Percentiles rank a stretch among this genome's conserved stretches.
These are phyloP conservation scores for Fusarium armeniacum DNA, from an alignment of 2,329 filamentous ascomycete species.

Conservation along the genomic window DNA sequence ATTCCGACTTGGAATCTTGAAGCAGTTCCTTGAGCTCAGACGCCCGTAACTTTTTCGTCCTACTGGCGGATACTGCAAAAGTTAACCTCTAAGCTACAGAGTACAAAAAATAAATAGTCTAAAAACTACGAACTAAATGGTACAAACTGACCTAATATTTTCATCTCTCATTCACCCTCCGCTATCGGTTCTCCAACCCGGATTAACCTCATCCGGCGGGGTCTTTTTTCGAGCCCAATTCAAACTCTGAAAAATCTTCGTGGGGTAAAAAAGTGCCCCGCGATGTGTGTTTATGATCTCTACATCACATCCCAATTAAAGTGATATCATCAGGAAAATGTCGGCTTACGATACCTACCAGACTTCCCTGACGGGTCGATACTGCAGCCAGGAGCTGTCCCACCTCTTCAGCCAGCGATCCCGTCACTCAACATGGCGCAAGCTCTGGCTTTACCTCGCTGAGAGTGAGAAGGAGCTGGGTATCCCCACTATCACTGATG, in stretches of 20 bases:
- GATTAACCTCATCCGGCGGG: conserved; percentile 13
- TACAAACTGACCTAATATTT: too few species aligned
- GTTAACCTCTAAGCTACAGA: too few species aligned
- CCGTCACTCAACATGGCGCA: conserved; percentile 38
- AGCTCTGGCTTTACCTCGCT: conserved; percentile 38
- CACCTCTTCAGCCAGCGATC: conserved; percentile 33
- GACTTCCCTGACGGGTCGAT: conserved; percentile 22
- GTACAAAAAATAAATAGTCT: too few species aligned
- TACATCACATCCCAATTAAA: conserved; percentile 9
- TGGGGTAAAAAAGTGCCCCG: conserved; percentile 15
- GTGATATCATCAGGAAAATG: conserved; percentile 14
- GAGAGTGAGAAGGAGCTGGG: conserved; percentile 40
- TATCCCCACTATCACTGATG: conserved; percentile 34
- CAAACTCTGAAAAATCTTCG: conserved; percentile 6
- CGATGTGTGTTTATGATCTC: conserved; percentile 5
- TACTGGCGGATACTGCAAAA: too few species aligned
- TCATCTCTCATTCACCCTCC: not conserved
- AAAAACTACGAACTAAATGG: rapidly evolving
- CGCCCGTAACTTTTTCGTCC: conserved; percentile 3
- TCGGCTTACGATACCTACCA: conserved; percentile 26
- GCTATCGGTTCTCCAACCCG: conserved; percentile 5
- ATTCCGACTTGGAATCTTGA: too few species aligned
- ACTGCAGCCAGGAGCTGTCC: conserved; percentile 31
- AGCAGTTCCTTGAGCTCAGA: too few species aligned
- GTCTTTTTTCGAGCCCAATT: not conserved